Percentiles rank a stretch among this genome's conserved stretches.
phyloP scores from a whole-genome alignment of 2,329 filamentous ascomycete genomes.

The Samsoniella hepiali region DNA sequence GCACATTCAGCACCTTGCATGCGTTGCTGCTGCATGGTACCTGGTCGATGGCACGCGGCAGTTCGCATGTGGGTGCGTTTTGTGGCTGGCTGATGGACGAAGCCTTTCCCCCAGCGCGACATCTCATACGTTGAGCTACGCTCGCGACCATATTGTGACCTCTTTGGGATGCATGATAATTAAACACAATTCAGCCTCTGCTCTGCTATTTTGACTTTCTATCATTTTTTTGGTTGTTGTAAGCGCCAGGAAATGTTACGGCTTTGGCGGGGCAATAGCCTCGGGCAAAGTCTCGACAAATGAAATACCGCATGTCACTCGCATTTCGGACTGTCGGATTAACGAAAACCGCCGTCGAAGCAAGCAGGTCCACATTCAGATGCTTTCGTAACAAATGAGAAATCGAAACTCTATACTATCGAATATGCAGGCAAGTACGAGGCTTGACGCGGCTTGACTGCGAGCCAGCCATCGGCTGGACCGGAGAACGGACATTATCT shows the following conservation, averaged over 20 bases:
- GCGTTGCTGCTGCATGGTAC: background rate
- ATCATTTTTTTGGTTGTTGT: background rate
- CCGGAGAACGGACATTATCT: background rate
- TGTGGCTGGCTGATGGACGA: slow-evolving; percentile 8
- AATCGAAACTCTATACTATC: background rate
- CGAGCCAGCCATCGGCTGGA: background rate
- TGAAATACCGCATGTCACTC: background rate
- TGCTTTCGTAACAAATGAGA: background rate
- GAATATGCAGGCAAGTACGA: background rate
- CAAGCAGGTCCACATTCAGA: too few species aligned
- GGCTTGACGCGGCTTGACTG: background rate
- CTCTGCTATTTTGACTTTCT: too few species aligned
- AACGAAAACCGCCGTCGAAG: too few species aligned
- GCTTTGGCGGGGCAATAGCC: background rate
- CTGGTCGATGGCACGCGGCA: background rate
- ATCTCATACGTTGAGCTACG: background rate
- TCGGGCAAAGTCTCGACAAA: background rate
- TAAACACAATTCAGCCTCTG: background rate
- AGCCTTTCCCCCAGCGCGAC: background rate
- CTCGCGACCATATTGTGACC: background rate
- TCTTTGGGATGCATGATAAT: background rate
- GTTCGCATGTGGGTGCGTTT: background rate
- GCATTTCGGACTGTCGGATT: background rate
- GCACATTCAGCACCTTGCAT: background rate
- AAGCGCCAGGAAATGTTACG: too few species aligned